phyloP scores from a whole-genome alignment of 2,329 filamentous ascomycete species.

The Paracoccidioides lutzii region DNA sequence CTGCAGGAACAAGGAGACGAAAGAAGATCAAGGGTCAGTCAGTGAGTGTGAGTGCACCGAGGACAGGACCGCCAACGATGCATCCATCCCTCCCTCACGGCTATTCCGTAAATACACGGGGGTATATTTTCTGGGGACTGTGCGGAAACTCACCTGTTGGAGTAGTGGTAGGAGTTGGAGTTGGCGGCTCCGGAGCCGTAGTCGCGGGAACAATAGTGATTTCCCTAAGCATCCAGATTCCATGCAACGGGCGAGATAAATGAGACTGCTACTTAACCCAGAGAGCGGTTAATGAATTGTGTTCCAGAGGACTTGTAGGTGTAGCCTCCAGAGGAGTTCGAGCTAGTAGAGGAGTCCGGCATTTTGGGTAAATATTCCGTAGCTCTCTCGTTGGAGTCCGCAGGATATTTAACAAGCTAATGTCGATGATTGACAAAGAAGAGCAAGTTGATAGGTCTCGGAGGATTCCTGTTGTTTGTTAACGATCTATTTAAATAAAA shows the following conservation, averaged over 20 bases:
- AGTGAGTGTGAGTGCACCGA: not conserved
- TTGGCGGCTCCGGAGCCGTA: constrained; percentile 46
- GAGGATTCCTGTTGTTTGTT: too few species aligned
- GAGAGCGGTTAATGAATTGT: constrained; percentile 27
- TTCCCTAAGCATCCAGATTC: constrained; percentile 34
- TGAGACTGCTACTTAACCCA: too few species aligned
- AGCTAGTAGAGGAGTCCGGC: constrained; percentile 1
- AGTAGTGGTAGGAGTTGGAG: constrained; percentile 49
- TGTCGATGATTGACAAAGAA: not conserved
- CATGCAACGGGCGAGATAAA: too few species aligned
- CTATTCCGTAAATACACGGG: too few species aligned
- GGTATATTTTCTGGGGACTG: not conserved
- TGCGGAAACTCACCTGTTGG: constrained; percentile 40
- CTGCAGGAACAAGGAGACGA: constrained; percentile 18
- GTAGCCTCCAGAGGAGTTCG: constrained; percentile 20
- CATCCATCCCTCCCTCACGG: too few species aligned
- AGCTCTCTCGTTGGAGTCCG: too few species aligned
- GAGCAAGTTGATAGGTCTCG: not conserved
- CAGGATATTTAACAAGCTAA: too few species aligned
- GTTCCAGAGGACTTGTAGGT: constrained; percentile 39
- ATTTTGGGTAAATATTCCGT: not conserved
- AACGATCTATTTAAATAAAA: too few species aligned
- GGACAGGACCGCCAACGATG: too few species aligned
- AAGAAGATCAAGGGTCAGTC: not conserved
- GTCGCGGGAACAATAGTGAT: constrained; percentile 54